Evolutionary conservation across 179 eudicot species (phyloP).

Genomic region (Nepenthes alata): DNA sequence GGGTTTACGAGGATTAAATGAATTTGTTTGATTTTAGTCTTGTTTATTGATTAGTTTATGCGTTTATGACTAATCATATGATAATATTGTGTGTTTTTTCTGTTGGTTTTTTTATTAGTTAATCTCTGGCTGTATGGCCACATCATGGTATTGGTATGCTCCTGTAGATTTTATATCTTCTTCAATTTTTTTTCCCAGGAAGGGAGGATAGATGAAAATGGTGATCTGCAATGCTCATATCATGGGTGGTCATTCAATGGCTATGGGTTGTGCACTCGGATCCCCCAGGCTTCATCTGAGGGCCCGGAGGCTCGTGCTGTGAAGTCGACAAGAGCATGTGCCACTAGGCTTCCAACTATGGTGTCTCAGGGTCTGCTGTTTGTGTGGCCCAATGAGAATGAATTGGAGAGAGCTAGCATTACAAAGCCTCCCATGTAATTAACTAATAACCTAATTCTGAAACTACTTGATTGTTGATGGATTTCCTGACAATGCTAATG

Average conservation of each 20-base stretch:
- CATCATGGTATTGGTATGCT: no score
- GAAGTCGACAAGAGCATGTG: slow-evolving; percentile 74
- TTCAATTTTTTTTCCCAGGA: slow-evolving; percentile 33
- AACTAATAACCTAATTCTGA: background rate
- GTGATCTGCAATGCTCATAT: slow-evolving; percentile 90
- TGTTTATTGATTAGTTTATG: no score
- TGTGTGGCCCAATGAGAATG: slow-evolving; percentile 99
- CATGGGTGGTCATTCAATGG: slow-evolving; percentile 98
- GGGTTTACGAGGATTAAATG: no score
- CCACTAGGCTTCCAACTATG: slow-evolving; percentile 71
- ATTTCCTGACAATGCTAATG: background rate
- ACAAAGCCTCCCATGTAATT: slow-evolving; percentile 67
- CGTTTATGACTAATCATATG: no score
- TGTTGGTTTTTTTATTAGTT: no score
- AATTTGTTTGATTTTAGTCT: no score
- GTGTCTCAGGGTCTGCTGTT: slow-evolving; percentile 95
- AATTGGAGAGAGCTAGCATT: slow-evolving; percentile 68
- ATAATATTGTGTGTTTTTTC: no score
- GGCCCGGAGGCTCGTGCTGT: slow-evolving; percentile 88
- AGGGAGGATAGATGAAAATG: slow-evolving; percentile 93
- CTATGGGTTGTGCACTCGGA: slow-evolving; percentile 74
- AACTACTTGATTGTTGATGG: background rate
- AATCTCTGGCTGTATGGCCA: no score
- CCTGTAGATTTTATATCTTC: no score
- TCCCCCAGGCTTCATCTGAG: slow-evolving; percentile 72